Base-by-base conservation (phyloP, 306 rosid species). In the Crotalaria pallida region DNA sequence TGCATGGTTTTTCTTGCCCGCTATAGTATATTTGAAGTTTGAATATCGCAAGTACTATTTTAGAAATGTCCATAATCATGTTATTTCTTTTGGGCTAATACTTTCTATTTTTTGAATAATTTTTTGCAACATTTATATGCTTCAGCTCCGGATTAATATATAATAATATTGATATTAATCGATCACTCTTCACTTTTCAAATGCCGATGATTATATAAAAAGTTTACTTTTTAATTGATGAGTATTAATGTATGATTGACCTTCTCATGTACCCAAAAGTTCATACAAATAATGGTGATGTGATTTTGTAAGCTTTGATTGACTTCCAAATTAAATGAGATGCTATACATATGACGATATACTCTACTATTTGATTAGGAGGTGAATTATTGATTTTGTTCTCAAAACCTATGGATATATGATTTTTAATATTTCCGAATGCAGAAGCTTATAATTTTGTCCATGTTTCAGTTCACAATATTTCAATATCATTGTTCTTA, bases 231-330 rank as follows among this genome's bases (percentile, higher is more conserved):
- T 52, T 31, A 11, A 22, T 52, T 21, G 23, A 52, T 52, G 31
- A 31, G 8, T 52, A 22, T 4, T 10, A 48, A n/a, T n/a, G n/a
- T 48, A 15, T 48, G 53, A 7, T 61, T 79, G 78, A 78, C 74
- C n/a, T n/a, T 17, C 58, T 71, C 36, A 1, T 31, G 33, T 27
- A 33, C 48, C 9, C 1, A 16, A 21, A 52, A 34, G 4, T 23
- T 10, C 27, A 19, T 40, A 44, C 1, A 69, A 33, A n/a, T n/a
- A 26, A 17, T 1, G 51, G 12, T 11, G 17, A 29, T 41, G 70
- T 33, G 63, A 19, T 51, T 63, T 10, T 43, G 41, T 48, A 8
- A 23, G 48, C 31, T 52, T 26, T 74, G 6, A 19, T 73, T 40
- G 16, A 41, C 7, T 50, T 38, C 44, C 19, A 3, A 61, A 10